These are phyloP conservation scores for Rauvolfia tetraphylla DNA, from an alignment of 257 asterid species.

Conservation along the genomic window DNA sequence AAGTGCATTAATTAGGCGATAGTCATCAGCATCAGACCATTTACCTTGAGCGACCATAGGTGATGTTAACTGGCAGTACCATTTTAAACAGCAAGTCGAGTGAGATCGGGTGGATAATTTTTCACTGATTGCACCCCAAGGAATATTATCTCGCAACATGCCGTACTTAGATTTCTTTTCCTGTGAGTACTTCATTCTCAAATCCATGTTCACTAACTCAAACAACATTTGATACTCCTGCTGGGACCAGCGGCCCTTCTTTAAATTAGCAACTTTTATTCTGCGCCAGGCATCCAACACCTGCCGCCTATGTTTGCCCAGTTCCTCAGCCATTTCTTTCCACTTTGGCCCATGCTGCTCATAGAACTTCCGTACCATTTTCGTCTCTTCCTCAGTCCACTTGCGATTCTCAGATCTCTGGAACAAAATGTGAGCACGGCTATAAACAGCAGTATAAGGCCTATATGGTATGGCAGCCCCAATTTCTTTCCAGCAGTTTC, in stretches of 20 bases:
- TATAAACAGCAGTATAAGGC: conserved; percentile 9
- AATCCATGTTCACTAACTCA: conserved; percentile 28
- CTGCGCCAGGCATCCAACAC: conserved; percentile 23
- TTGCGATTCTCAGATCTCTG: conserved; percentile 19
- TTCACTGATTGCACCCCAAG: too few relatives aligned
- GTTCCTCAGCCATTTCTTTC: conserved; percentile 26
- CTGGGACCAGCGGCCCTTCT: conserved; percentile 23
- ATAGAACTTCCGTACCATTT: conserved; percentile 8
- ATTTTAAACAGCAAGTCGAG: too few relatives aligned
- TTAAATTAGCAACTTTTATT: too few relatives aligned
- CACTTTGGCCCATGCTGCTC: conserved; percentile 21
- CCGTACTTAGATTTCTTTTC: too few relatives aligned
- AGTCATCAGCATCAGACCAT: too few relatives aligned
- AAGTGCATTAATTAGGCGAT: too few relatives aligned
- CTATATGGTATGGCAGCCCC: conserved; percentile 16
- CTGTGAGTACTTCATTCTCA: conserved; percentile 9
- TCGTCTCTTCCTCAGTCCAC: conserved; percentile 28
- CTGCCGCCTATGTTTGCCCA: conserved; percentile 22
- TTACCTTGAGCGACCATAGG: too few relatives aligned
- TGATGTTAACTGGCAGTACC: too few relatives aligned
- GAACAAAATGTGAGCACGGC: conserved; percentile 26
- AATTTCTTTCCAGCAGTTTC: conserved; percentile 32
- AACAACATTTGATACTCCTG: conserved; percentile 28
- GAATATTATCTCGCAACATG: too few relatives aligned
- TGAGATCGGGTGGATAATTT: too few relatives aligned